These are phyloP conservation scores for Sordariomycetes sp. DNA, from an alignment of 2,329 filamentous ascomycete genomes.

Conservation along the genomic window DNA sequence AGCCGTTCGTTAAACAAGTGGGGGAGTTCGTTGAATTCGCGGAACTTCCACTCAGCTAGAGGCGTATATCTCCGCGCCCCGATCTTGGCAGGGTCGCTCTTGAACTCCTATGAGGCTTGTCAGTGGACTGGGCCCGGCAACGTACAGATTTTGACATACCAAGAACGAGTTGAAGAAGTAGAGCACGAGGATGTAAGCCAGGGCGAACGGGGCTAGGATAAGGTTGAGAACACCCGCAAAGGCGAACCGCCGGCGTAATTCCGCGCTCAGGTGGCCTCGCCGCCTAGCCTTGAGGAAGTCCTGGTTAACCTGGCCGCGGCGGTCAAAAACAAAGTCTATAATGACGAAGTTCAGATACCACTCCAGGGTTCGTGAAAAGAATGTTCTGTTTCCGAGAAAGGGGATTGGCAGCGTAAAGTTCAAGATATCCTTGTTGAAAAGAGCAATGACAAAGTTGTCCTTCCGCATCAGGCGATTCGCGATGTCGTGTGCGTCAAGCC, in stretches of 20 bases:
- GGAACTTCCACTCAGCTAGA: conserved; percentile 94
- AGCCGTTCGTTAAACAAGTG: conserved; percentile 84
- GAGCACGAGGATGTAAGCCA: conserved; percentile 76
- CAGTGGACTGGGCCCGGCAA: background rate
- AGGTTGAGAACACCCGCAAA: conserved; percentile 82
- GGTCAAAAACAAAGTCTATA: conserved; percentile 88
- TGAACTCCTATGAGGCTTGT: conserved; percentile 59
- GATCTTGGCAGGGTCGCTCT: conserved; percentile 81
- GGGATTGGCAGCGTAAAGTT: conserved; percentile 80
- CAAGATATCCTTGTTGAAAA: conserved; percentile 94
- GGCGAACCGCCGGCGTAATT: conserved; percentile 65
- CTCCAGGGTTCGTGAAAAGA: conserved; percentile 82
- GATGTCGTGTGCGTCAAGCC: conserved; percentile 93
- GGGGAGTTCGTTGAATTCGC: conserved; percentile 93
- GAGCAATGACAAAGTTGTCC: conserved; percentile 92
- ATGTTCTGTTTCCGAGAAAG: conserved; percentile 65
- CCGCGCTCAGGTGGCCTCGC: conserved; percentile 66
- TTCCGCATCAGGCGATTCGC: conserved; percentile 93
- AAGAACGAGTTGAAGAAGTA: conserved; percentile 96
- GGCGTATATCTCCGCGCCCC: conserved; percentile 88
- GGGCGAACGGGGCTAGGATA: conserved; percentile 74
- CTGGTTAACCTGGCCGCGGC: conserved; percentile 75
- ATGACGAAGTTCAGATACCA: conserved; percentile 89
- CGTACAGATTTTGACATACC: conserved; percentile 31
- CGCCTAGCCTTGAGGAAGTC: conserved; percentile 78